phyloP scores from a whole-genome alignment of 352 stramenopile species.

The Pythium aristosporum region DNA sequence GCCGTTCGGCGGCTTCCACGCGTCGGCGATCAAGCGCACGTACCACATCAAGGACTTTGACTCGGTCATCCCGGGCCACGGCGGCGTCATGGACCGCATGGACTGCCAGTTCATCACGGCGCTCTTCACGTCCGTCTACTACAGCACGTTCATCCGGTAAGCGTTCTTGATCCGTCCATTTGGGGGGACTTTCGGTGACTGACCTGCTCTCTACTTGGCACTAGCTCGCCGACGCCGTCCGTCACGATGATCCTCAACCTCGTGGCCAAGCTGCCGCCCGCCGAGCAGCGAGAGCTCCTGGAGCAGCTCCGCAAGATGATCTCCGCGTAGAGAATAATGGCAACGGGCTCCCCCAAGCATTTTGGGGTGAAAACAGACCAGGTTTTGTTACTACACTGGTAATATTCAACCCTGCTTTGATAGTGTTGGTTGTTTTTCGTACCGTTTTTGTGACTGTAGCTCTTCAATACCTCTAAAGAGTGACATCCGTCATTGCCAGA shows the following conservation, averaged over 20 bases:
- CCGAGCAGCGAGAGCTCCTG: constrained; percentile 73
- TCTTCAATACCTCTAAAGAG: background rate
- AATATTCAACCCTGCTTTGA: constrained; percentile 4
- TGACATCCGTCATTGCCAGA: constrained; percentile 1
- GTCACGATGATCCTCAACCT: constrained; percentile 77
- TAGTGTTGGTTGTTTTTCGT: background rate
- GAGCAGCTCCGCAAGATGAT: constrained; percentile 59
- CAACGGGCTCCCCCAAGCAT: background rate
- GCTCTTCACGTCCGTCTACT: constrained; percentile 96
- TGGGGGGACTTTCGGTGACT: background rate
- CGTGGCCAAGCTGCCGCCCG: constrained; percentile 54
- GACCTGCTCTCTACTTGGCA: background rate
- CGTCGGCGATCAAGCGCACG: constrained; percentile 98
- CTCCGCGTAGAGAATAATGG: constrained; percentile 1
- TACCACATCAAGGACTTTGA: constrained; percentile 99
- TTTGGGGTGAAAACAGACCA: background rate
- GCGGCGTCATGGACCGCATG: constrained; percentile 97
- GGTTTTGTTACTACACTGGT: background rate
- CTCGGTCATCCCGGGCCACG: constrained; percentile 97
- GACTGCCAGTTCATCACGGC: constrained; percentile 97
- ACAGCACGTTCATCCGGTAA: constrained; percentile 95
- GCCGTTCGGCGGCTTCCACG: constrained; percentile 99
- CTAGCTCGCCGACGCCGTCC: constrained; percentile 59
- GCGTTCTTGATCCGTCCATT: background rate
- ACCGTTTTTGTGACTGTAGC: constrained; percentile 10